Evolutionary conservation across 352 stramenopile species (phyloP), one percentile per base, ranked within the genome.

Genomic region (Blastocystis sp.): DNA sequence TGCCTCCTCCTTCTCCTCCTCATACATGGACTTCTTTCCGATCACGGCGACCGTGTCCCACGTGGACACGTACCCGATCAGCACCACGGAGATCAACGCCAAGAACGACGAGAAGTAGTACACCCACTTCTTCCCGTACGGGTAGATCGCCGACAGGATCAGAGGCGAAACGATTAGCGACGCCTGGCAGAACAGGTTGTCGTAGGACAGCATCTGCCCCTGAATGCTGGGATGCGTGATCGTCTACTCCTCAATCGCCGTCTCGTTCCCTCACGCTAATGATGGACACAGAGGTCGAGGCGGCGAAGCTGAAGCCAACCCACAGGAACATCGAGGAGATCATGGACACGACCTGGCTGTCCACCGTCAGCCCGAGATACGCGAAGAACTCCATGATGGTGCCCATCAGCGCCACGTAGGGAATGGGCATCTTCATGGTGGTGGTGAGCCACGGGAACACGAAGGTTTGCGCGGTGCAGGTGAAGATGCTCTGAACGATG

Each of bases 21-120:
- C 64, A 40, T 38, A 23, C 43, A 38, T 71, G 14, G 64, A 5
- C 64, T 71, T 38, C 43, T 71, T 71, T 43, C 64, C 64, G 7
- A 71, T 5, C 64, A 48, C 48, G 23, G 40, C 48, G 17, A 38
- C 64, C 7, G 40, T 38, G 23, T 71, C 48, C 48, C 64, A 48
- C 21, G 23, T 48, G 64, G 64, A 71, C 14, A 71, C 19, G 23
- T 40, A 71, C 4, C 21, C n/a, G 38, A 77, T 77, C 10, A 77
- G 53, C 9, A 53, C 34, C 43, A 77, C 38, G 14, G 38, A 34
- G 60, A 59, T 21, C 19, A 77, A 28, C 23, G 2, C 38, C 4
- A 77, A 60, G n/a, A 77, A 41, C 19, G 66, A 77, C 21, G 66
- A 77, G 45, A 77, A 48, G 60, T 77, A 77, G 34, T 77, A 77